A percentile compares a stretch with the other conserved stretches of the same genome.
Conservation (phyloP, 345 rosid species). For the Eucalyptus erythrocorys region DNA sequence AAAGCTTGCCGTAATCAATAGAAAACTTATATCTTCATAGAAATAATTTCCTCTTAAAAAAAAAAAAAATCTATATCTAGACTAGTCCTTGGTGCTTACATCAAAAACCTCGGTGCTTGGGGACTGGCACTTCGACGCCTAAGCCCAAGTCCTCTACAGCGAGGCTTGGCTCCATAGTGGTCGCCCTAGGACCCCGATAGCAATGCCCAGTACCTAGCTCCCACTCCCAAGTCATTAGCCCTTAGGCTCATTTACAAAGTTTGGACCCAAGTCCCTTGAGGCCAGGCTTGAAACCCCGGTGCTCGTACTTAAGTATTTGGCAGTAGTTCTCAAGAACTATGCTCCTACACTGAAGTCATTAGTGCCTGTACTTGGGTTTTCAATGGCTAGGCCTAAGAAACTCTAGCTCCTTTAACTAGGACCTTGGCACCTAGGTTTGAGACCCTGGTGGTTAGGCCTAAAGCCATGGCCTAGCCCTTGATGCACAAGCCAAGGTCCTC, state of each 20-base stretch:
- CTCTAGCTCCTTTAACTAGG: background rate
- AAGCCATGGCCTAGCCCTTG: background rate
- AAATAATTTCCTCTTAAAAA: background rate
- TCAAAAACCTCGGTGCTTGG: background rate
- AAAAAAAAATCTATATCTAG: too few species aligned
- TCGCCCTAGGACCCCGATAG: background rate
- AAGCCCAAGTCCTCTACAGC: accelerated
- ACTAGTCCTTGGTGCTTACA: background rate
- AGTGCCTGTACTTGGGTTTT: accelerated
- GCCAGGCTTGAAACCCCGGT: accelerated
- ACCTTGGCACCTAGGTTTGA: background rate
- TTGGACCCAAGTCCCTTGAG: background rate
- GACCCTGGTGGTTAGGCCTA: background rate
- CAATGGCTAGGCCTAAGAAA: background rate
- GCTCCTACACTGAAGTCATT: accelerated
- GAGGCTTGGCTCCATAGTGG: accelerated
- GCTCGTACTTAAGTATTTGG: background rate
- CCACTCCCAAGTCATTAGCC: background rate
- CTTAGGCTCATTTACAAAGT: background rate
- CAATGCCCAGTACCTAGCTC: accelerated
- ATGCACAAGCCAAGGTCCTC: background rate
- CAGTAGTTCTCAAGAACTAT: background rate
- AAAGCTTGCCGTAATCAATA: background rate
- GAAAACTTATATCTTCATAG: background rate
- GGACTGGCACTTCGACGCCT: accelerated